These are phyloP conservation scores for Boletus smithii DNA, from an alignment of 1,284 basidiomycete species.

Conservation along the genomic window DNA sequence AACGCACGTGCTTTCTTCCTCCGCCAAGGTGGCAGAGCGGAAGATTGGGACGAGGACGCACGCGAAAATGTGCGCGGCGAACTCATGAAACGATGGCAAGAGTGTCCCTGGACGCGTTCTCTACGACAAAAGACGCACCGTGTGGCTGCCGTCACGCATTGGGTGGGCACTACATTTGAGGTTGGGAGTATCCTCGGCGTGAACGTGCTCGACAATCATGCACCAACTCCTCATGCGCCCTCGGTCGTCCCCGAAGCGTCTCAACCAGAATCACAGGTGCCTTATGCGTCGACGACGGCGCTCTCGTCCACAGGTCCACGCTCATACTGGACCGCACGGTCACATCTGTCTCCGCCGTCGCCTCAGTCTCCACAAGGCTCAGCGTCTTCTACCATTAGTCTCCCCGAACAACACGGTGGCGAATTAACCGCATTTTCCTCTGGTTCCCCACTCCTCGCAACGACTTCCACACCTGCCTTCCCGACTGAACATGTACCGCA, in stretches of 20 bases:
- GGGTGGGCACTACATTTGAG: conserved; percentile 75
- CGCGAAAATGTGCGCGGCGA: conserved; percentile 52
- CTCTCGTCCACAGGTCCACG: conserved; percentile 21
- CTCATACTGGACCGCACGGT: conserved; percentile 24
- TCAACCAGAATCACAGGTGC: conserved; percentile 5
- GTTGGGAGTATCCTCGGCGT: conserved; percentile 50
- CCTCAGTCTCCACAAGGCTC: conserved; percentile 9
- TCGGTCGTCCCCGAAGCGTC: conserved; percentile 1
- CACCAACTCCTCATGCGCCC: conserved; percentile 2
- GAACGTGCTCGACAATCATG: conserved; percentile 26
- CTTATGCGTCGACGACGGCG: conserved; percentile 20
- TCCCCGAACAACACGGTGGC: conserved; percentile 16
- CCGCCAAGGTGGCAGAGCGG: conserved; percentile 53
- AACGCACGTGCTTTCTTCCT: conserved; percentile 65
- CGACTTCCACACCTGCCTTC: conserved; percentile 13
- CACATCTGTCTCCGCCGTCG: conserved; percentile 17
- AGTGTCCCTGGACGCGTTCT: conserved; percentile 62
- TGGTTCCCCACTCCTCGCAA: conserved; percentile 22
- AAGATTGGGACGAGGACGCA: conserved; percentile 62
- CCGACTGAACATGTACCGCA: conserved; percentile 4
- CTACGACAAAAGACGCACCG: conserved; percentile 36
- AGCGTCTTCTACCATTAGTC: conserved; percentile 13
- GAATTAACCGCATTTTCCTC: conserved; percentile 22
- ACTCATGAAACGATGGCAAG: conserved; percentile 58
- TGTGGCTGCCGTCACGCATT: conserved; percentile 37